phyloP scores from a whole-genome alignment of 2,329 filamentous ascomycete species.

The Calonectria henricotiae region DNA sequence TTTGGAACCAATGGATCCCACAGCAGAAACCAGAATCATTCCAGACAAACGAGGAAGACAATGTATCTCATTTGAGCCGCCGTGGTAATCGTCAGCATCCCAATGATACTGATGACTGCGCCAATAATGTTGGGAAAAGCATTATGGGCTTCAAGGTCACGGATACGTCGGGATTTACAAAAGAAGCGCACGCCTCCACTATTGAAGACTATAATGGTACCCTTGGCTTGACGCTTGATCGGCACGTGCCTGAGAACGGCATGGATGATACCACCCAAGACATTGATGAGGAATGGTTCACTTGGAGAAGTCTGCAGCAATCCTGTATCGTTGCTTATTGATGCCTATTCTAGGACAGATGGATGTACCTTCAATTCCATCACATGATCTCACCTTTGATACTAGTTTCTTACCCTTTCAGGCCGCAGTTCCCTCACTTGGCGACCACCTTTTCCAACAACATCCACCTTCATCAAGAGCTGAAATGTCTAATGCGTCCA shows the following conservation, averaged over 20 bases:
- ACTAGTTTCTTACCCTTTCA: background rate
- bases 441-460: background rate
- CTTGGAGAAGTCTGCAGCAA: background rate
- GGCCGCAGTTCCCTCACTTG: background rate
- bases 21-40: background rate
- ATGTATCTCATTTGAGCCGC: background rate
- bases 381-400: background rate
- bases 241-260: background rate
- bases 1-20: background rate
- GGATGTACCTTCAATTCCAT: background rate
- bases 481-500: background rate
- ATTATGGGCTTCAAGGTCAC: background rate
- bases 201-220: background rate
- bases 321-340: background rate
- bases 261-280: background rate
- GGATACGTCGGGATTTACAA: background rate
- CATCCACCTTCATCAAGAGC: background rate
- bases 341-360: background rate
- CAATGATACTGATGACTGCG: background rate
- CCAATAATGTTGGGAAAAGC: background rate
- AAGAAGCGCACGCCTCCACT: background rate
- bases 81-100: background rate
- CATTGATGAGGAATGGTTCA: background rate
- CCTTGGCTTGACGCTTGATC: background rate
- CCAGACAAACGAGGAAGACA: background rate